Conservation (phyloP, 352 stramenopile species). For the Globisporangium camurandrum region DNA sequence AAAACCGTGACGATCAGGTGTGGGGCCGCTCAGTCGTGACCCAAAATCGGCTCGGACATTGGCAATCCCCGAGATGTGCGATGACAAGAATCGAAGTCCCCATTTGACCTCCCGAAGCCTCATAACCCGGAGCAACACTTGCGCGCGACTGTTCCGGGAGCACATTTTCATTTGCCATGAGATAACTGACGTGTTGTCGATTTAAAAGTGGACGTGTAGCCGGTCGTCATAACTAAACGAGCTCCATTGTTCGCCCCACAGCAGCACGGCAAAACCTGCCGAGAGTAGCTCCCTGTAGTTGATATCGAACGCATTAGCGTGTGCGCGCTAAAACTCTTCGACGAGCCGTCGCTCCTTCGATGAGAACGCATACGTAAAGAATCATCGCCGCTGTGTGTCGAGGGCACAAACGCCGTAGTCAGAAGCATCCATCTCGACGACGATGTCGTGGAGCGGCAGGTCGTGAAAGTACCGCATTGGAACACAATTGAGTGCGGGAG, state of each 20-base stretch:
- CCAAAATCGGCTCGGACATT: conserved; percentile 1
- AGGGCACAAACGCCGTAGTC: conserved; percentile 1
- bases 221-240: neutral
- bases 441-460: neutral
- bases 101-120: neutral
- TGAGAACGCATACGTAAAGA: neutral
- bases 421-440: neutral
- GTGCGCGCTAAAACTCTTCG: neutral
- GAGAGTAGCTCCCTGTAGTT: conserved; percentile 7
- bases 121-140: neutral
- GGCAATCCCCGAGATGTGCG: neutral
- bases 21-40: neutral
- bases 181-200: conserved; percentile 5
- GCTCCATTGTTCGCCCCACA: neutral
- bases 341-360: neutral
- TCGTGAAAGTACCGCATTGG: neutral
- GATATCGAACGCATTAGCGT: conserved; percentile 5
- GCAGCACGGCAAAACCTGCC: neutral
- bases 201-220: conserved; percentile 1
- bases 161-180: neutral
- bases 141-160: neutral
- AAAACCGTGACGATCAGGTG: neutral
- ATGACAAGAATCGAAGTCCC: neutral
- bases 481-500: neutral
- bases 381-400: neutral